phyloP scores from a whole-genome alignment of 140 eudicot genomes.

The Anethum foeniculum region DNA sequence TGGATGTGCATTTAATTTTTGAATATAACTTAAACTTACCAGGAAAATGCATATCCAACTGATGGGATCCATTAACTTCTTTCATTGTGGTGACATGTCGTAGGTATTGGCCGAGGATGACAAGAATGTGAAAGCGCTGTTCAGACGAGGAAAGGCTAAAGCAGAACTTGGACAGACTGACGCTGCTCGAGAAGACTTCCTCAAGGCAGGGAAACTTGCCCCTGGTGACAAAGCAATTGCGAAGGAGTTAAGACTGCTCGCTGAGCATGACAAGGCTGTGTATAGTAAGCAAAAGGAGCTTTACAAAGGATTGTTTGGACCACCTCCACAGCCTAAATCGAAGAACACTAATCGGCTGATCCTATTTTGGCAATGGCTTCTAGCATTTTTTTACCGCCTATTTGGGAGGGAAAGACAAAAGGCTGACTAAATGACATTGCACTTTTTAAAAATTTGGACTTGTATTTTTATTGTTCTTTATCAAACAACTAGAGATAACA shows the following conservation, averaged over 20 bases:
- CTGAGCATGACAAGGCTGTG: constrained; percentile 80
- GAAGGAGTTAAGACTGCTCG: constrained; percentile 59
- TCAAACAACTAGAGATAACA: neutral
- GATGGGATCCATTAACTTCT: neutral
- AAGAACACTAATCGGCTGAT: constrained; percentile 46
- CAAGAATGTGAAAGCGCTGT: constrained; percentile 82
- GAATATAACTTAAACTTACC: neutral
- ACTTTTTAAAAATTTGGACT: neutral
- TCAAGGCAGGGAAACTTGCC: constrained; percentile 73
- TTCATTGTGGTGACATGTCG: neutral
- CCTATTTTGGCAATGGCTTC: constrained; percentile 71
- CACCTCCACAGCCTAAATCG: constrained; percentile 68
- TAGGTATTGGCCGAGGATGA: constrained; percentile 83
- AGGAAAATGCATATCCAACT: neutral
- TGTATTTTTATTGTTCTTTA: neutral
- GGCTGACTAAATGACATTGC: constrained; percentile 26
- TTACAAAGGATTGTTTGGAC: constrained; percentile 83
- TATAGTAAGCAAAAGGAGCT: constrained; percentile 94
- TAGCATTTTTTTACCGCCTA: constrained; percentile 46
- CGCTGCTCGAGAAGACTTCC: constrained; percentile 86
- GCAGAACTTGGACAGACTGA: constrained; percentile 97
- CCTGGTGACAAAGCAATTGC: constrained; percentile 84
- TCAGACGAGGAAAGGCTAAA: constrained; percentile 83
- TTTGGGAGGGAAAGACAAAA: constrained; percentile 43
- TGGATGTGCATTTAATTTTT: neutral